Percentiles rank a stretch among this genome's conserved stretches.
Conservation (phyloP, 768 basidiomycete species). For the Chlorophyllum brunneum region DNA sequence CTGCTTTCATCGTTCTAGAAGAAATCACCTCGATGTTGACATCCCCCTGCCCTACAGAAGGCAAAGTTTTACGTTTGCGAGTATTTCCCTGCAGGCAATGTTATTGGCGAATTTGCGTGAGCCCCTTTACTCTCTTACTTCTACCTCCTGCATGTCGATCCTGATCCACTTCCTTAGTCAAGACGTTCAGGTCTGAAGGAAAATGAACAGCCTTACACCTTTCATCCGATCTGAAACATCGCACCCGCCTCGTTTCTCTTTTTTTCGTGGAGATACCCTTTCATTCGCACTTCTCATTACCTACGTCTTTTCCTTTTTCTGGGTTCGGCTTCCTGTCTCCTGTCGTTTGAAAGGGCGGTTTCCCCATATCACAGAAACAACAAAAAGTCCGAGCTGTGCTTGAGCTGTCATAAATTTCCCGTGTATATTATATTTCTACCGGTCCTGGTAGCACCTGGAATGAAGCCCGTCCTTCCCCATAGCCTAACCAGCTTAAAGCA, state of each 20-base stretch:
- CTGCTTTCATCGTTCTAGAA: slow-evolving; percentile 3
- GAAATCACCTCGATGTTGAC: slow-evolving; percentile 2
- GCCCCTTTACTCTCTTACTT: slow-evolving; percentile 22
- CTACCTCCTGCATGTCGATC: not conserved
- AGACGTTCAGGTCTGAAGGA: slow-evolving; percentile 41
- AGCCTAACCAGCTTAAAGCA: not conserved
- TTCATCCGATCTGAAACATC: not conserved
- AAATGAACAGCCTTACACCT: not conserved
- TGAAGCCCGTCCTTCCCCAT: slow-evolving; percentile 1
- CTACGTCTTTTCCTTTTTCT: slow-evolving; percentile 11
- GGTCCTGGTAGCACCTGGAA: slow-evolving; percentile 8
- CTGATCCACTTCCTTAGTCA: slow-evolving; percentile 24
- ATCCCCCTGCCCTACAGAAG: slow-evolving; percentile 28
- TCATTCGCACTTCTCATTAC: slow-evolving; percentile 5
- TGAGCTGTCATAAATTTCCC: not conserved
- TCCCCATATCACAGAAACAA: not conserved
- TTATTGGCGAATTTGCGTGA: slow-evolving; percentile 58
- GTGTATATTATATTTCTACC: not conserved
- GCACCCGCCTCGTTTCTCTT: not conserved
- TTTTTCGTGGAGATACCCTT: slow-evolving; percentile 11
- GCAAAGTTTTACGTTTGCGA: slow-evolving; percentile 68
- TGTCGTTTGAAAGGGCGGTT: slow-evolving; percentile 3
- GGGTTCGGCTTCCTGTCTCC: not conserved
- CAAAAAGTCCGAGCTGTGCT: not conserved
- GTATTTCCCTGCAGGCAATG: slow-evolving; percentile 61